phyloP scores from a whole-genome alignment of 352 stramenopile species.

The Phytophthora crassamura region DNA sequence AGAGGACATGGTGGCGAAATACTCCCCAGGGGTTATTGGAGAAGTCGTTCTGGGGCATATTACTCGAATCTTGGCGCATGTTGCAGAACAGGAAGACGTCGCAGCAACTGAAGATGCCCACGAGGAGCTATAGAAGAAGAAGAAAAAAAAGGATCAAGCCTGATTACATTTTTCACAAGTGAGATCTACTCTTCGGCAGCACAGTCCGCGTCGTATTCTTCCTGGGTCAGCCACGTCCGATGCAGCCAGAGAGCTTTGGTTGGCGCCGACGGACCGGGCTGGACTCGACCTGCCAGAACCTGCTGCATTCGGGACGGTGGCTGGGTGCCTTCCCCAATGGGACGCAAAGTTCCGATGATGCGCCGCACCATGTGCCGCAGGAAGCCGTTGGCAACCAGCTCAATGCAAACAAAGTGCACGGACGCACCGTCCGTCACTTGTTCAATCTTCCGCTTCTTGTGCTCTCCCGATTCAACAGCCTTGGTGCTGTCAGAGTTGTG shows the following conservation, averaged over 20 bases:
- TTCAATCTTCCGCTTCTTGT: conserved; percentile 54
- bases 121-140: conserved; percentile 60
- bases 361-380: conserved; percentile 89
- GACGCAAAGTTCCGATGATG: conserved; percentile 82
- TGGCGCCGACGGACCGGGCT: conserved; percentile 75
- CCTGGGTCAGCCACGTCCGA: conserved; percentile 82
- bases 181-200: conserved; percentile 30
- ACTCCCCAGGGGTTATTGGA: conserved; percentile 78
- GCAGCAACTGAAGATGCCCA: conserved; percentile 28
- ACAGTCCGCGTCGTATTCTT: conserved; percentile 69
- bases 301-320: conserved; percentile 64
- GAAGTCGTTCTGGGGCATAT: conserved; percentile 71
- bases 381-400: conserved; percentile 86
- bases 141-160: not conserved
- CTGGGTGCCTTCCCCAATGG: conserved; percentile 78
- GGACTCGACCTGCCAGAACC: conserved; percentile 60
- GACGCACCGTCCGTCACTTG: conserved; percentile 21
- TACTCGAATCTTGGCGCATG: conserved; percentile 61
- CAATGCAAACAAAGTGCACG: conserved; percentile 84
- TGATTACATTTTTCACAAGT: not conserved
- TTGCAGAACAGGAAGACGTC: conserved; percentile 33
- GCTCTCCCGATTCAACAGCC: conserved; percentile 21
- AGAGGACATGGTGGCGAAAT: conserved; percentile 85
- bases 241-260: conserved; percentile 86
- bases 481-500: conserved; percentile 20